Conservation (phyloP, 306 rosid species). For the Cercis canadensis region DNA sequence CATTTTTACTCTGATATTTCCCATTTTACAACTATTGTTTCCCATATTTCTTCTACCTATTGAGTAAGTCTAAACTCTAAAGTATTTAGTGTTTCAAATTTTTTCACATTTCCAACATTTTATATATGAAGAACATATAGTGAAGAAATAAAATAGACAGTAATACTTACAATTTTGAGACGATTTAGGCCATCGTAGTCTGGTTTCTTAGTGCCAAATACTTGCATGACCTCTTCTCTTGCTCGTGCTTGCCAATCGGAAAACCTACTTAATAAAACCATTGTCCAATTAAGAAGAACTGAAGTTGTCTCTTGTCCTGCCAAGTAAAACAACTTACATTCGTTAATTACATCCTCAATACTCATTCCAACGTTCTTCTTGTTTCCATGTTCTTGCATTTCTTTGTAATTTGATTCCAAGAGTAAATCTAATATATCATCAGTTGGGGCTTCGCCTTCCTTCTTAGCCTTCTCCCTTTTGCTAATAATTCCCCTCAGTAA, state of each 20-base stretch:
- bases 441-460: slow-evolving; percentile 6
- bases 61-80: too few relatives aligned
- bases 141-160: too few relatives aligned
- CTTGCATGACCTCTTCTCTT: slow-evolving; percentile 43
- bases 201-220: slow-evolving; percentile 39
- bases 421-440: slow-evolving; percentile 46
- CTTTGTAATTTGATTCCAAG: slow-evolving; percentile 40
- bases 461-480: slow-evolving; percentile 38
- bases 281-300: slow-evolving; percentile 44
- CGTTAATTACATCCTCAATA: slow-evolving; percentile 43
- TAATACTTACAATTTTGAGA: slow-evolving; percentile 47
- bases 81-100: too few relatives aligned
- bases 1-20: too few relatives aligned
- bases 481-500: slow-evolving; percentile 31
- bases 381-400: slow-evolving; percentile 38
- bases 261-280: slow-evolving; percentile 34
- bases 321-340: slow-evolving; percentile 50
- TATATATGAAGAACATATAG: too few relatives aligned
- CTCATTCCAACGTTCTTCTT: slow-evolving; percentile 41
- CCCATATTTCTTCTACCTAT: too few relatives aligned
- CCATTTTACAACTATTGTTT: too few relatives aligned
- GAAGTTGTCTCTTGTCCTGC: slow-evolving; percentile 59
- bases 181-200: slow-evolving; percentile 42
- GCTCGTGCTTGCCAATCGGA: slow-evolving; percentile 54
- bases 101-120: too few relatives aligned